Conservation (phyloP, 2,329 filamentous ascomycete species). For the Xylariales sp. region DNA sequence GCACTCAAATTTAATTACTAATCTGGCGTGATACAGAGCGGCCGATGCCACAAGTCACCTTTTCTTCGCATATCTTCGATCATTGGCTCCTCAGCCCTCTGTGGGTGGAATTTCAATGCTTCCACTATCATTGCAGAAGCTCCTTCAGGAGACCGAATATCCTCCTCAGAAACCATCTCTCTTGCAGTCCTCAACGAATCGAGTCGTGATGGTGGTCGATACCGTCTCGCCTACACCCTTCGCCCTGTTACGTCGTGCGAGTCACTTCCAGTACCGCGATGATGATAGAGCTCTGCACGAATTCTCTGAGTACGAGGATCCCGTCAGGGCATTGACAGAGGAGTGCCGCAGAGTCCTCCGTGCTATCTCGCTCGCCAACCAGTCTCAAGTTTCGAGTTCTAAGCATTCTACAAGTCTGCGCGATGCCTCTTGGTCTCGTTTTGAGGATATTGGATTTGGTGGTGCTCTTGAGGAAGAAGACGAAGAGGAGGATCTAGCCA, state of each 20-base stretch:
- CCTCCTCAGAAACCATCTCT: slow-evolving; percentile 75
- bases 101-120: slow-evolving; percentile 78
- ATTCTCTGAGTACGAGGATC: slow-evolving; percentile 87
- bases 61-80: slow-evolving; percentile 95
- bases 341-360: slow-evolving; percentile 89
- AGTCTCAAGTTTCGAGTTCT: slow-evolving; percentile 69
- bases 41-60: slow-evolving; percentile 95
- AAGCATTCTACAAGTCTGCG: slow-evolving; percentile 69
- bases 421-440: slow-evolving; percentile 94
- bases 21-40: slow-evolving; percentile 52
- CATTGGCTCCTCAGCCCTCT: slow-evolving; percentile 75
- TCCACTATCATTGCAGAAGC: slow-evolving; percentile 84
- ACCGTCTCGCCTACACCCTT: slow-evolving; percentile 93
- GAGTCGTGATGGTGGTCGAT: slow-evolving; percentile 95
- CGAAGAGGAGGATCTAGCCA: slow-evolving; percentile 53
- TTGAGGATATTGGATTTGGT: slow-evolving; percentile 91
- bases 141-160: slow-evolving; percentile 91
- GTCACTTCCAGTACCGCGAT: slow-evolving; percentile 92
- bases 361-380: slow-evolving; percentile 83
- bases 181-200: slow-evolving; percentile 75
- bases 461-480: slow-evolving; percentile 69
- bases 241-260: slow-evolving; percentile 80
- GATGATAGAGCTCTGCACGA: slow-evolving; percentile 79
- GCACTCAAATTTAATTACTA: too few relatives aligned
- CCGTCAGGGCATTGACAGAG: slow-evolving; percentile 81